Conservation (phyloP, 305 asterid species). For the Fraxinus xanthoxyloides region DNA sequence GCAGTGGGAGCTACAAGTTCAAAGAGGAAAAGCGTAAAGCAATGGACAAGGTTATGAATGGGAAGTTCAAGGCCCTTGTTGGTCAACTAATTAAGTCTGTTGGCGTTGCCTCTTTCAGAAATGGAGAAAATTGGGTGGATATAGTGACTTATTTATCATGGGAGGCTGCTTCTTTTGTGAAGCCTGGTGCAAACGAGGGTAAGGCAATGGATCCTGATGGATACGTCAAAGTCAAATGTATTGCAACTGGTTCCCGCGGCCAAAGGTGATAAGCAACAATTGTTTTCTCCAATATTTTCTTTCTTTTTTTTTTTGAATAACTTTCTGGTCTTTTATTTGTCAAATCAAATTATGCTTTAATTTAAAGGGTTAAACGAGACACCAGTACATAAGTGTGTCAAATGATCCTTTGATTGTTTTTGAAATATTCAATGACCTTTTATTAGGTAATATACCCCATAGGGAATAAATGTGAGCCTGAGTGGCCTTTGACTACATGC, state of each 20-base stretch:
- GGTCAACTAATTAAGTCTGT: slow-evolving; percentile 69
- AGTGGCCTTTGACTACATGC: neutral
- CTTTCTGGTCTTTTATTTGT: slow-evolving; percentile 2
- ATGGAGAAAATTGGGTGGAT: slow-evolving; percentile 72
- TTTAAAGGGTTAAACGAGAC: slow-evolving; percentile 4
- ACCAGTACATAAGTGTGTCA: neutral
- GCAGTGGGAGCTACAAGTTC: slow-evolving; percentile 54
- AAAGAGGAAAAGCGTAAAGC: slow-evolving; percentile 67
- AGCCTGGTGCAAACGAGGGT: slow-evolving; percentile 83
- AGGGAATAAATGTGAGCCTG: neutral
- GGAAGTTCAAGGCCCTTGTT: slow-evolving; percentile 75
- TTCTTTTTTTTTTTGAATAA: neutral
- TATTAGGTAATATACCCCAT: neutral
- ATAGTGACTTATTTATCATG: slow-evolving; percentile 77
- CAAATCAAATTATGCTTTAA: slow-evolving; percentile 9
- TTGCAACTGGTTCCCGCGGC: slow-evolving; percentile 65
- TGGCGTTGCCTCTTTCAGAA: slow-evolving; percentile 44
- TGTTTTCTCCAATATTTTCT: neutral
- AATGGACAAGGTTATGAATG: slow-evolving; percentile 67
- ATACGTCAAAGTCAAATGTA: slow-evolving; percentile 83
- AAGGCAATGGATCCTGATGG: slow-evolving; percentile 97
- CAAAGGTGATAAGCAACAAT: slow-evolving; percentile 55
- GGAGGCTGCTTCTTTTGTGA: slow-evolving; percentile 92
- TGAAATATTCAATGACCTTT: neutral
- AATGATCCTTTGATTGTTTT: neutral